These are phyloP conservation scores for Cystobasidium tubakii DNA, from an alignment of 768 basidiomycete genomes.

Conservation along the genomic window DNA sequence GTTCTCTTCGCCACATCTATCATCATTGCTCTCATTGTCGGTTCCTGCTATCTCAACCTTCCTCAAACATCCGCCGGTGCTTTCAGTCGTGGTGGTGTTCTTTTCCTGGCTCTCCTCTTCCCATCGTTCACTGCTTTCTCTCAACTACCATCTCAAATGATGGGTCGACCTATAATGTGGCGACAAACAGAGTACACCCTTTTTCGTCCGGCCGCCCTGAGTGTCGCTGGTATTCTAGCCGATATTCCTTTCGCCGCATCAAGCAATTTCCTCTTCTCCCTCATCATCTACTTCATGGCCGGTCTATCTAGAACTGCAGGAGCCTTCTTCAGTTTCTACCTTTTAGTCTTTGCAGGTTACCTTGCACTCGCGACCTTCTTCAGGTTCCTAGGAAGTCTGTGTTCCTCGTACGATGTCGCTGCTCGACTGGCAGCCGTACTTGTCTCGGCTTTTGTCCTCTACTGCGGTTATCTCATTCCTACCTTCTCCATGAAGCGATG, in stretches of 20 bases:
- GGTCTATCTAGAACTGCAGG: conserved; percentile 48
- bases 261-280: conserved; percentile 47
- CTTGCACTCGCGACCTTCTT: conserved; percentile 79
- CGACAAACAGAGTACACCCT: conserved; percentile 53
- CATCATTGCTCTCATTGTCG: conserved; percentile 52
- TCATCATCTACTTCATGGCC: conserved; percentile 53
- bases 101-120: conserved; percentile 57
- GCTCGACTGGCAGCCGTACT: conserved; percentile 62
- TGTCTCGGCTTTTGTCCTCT: conserved; percentile 69
- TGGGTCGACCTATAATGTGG: conserved; percentile 63
- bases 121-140: conserved; percentile 59
- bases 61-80: conserved; percentile 70
- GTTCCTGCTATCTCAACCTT: conserved; percentile 58
- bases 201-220: conserved; percentile 52
- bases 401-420: conserved; percentile 58
- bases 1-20: conserved; percentile 64
- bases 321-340: conserved; percentile 60
- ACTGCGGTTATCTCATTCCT: conserved; percentile 54
- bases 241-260: conserved; percentile 50
- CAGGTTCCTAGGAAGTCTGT: conserved; percentile 58
- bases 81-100: conserved; percentile 77
- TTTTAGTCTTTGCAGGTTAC: conserved; percentile 56
- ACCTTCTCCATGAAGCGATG: conserved; percentile 67
- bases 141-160: conserved; percentile 59
- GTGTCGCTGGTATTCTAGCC: conserved; percentile 49